Evolutionary conservation across 345 rosid species (phyloP), one percentile per base, ranked within the genome.

Genomic region (Dipteronia dyeriana): DNA sequence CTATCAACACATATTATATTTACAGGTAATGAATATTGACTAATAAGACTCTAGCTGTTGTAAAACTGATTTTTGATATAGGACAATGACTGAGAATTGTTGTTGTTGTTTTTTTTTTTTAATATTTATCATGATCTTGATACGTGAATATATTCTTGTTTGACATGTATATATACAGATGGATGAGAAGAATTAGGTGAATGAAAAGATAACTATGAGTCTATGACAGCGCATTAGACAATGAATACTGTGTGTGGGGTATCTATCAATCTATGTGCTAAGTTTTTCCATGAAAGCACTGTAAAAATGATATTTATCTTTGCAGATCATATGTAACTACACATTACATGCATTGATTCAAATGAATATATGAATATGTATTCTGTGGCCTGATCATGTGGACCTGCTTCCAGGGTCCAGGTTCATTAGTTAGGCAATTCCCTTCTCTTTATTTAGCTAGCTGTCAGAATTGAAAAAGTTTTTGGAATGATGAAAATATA

Each of bases 151-250:
- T 41, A 41, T 23, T 61, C 8, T 61, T 63, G 3, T 29, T 6
- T n/a, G 78, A 68, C 83, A 82, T 79, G 82, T 65, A 72, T 34
- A 57, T 66, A 65, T 34, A n/a, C n/a, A 34, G 38, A 31, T 31
- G 0, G 34, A 3, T 31, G 34, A 22, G 71, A 7, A 64, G 39
- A 66, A 70, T 83, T 85, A 79, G 86, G 86, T 85, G 61, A 64
- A 29, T 34, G 82, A 74, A 78, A 75, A 60, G 57, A 81, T 67
- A 69, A 29, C 45, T n/a, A 45, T 75, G 79, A 67, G 65, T 49
- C 38, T n/a, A 45, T 75, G 76, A 73, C 80, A 82, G 71, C 76
- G 22, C 79, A 75, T 34, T 13, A 26, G 79, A 82, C 63, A 80
- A 64, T n/a, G 86, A 82, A 79, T 71, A 41, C 53, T 71, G 29